These are phyloP conservation scores for Ophiobolus disseminans DNA, from an alignment of 2,329 filamentous ascomycete genomes.

Conservation along the genomic window DNA sequence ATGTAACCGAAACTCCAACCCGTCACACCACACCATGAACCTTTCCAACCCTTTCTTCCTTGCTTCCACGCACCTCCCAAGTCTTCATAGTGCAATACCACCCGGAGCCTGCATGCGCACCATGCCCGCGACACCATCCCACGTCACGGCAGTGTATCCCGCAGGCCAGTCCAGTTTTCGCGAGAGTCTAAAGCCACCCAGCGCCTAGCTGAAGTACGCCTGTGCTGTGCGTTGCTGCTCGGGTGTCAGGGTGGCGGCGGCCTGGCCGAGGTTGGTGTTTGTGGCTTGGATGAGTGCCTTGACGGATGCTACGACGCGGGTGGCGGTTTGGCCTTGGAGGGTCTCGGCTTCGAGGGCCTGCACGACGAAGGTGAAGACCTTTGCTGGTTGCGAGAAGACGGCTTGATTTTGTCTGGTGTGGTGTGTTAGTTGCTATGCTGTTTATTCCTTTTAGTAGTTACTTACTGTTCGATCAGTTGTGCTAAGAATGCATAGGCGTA, in stretches of 20 bases:
- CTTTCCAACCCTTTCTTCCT: neutral
- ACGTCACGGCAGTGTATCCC: slow-evolving; percentile 4
- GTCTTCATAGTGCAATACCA: neutral
- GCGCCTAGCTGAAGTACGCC: slow-evolving; percentile 72
- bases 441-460: slow-evolving; percentile 33
- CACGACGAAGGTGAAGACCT: slow-evolving; percentile 83
- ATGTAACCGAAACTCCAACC: slow-evolving; percentile 14
- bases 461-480: slow-evolving; percentile 93
- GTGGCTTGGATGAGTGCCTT: slow-evolving; percentile 79
- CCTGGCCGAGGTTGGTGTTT: slow-evolving; percentile 75
- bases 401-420: slow-evolving; percentile 79
- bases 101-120: slow-evolving; percentile 2
- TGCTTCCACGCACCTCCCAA: neutral
- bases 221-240: slow-evolving; percentile 82
- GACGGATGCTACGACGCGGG: slow-evolving; percentile 76
- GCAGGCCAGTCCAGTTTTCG: slow-evolving; percentile 4
- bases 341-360: slow-evolving; percentile 92
- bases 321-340: slow-evolving; percentile 81
- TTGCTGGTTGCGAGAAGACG: slow-evolving; percentile 77
- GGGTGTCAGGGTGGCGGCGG: slow-evolving; percentile 76
- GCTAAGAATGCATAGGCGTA: slow-evolving; percentile 94
- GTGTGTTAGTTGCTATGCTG: neutral
- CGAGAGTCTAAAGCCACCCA: slow-evolving; percentile 5
- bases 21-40: neutral
- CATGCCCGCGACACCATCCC: slow-evolving; percentile 6